Evolutionary conservation across 192 early-diverging fungal species (phyloP).

Genomic region (Radiomyces spectabilis): DNA sequence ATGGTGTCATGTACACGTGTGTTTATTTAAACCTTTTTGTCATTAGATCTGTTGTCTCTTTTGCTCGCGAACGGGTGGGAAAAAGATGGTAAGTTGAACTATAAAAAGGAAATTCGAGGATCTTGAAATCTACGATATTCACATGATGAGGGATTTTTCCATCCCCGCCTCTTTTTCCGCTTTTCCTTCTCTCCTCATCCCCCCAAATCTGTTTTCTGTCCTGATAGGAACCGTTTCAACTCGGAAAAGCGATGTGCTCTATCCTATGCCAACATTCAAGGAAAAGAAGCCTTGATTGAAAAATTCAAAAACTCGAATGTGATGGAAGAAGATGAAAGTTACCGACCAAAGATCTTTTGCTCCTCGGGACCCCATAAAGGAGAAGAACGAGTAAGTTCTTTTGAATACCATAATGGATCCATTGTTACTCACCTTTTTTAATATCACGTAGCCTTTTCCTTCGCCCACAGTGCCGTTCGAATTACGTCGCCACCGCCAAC

Average conservation of each 20-base stretch:
- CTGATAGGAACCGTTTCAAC: conserved; percentile 58
- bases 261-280: conserved; percentile 79
- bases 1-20: background rate
- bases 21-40: background rate
- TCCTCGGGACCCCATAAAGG: conserved; percentile 50
- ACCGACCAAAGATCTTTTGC: conserved; percentile 72
- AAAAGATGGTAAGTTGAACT: conserved; percentile 52
- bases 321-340: conserved; percentile 69
- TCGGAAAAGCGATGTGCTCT: conserved; percentile 69
- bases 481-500: too few relatives aligned
- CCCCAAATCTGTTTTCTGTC: background rate
- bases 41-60: conserved; percentile 53
- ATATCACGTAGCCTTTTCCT: too few relatives aligned
- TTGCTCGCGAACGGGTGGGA: conserved; percentile 60
- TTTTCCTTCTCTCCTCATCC: too few relatives aligned
- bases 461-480: too few relatives aligned
- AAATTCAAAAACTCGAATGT: conserved; percentile 76
- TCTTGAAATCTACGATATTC: background rate
- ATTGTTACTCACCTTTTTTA: too few relatives aligned
- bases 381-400: conserved; percentile 35
- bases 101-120: background rate
- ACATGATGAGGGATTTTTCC: too few relatives aligned
- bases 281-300: conserved; percentile 59
- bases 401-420: too few relatives aligned
- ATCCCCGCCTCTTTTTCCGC: too few relatives aligned